Evolutionary conservation across 805 yeast species (phyloP).

Genomic region (Diddensiella caesifluorescens): DNA sequence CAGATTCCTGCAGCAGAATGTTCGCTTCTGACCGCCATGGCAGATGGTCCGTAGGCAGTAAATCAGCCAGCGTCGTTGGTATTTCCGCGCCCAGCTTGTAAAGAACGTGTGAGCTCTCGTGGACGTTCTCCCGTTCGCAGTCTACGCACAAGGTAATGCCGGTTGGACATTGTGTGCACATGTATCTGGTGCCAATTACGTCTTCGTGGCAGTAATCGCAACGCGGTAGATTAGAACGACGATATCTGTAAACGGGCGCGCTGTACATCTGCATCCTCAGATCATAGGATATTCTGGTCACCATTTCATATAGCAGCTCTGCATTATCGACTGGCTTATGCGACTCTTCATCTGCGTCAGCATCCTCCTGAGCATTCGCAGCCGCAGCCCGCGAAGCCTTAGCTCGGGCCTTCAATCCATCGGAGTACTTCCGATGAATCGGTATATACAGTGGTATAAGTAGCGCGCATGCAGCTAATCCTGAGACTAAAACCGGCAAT

Average conservation of each 20-base stretch:
- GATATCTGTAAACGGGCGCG: too few species aligned
- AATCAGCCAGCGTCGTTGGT: constrained; percentile 9
- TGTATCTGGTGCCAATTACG: constrained; percentile 41
- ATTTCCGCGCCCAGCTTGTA: constrained; percentile 21
- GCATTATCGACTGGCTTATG: too few species aligned
- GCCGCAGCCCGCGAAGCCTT: too few species aligned
- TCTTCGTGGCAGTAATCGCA: constrained; percentile 34
- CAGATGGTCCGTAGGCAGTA: constrained; percentile 7
- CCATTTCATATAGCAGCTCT: too few species aligned
- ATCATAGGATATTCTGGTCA: too few species aligned
- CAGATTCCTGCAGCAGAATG: not conserved
- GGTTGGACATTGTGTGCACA: constrained; percentile 42
- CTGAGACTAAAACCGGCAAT: too few species aligned
- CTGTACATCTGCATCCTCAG: not conserved
- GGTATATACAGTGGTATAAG: too few species aligned
- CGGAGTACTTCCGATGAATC: too few species aligned
- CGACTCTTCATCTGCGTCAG: too few species aligned
- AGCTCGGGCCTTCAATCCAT: too few species aligned
- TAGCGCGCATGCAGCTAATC: too few species aligned
- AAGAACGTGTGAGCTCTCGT: constrained; percentile 21
- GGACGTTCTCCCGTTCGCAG: constrained; percentile 32
- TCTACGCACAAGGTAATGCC: constrained; percentile 46
- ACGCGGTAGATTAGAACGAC: not conserved
- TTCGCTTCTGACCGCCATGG: constrained; percentile 16
- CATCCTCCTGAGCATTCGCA: too few species aligned